These are phyloP conservation scores for Colletotrichum plurivorum DNA, from an alignment of 2,329 filamentous ascomycete species.

Conservation along the genomic window DNA sequence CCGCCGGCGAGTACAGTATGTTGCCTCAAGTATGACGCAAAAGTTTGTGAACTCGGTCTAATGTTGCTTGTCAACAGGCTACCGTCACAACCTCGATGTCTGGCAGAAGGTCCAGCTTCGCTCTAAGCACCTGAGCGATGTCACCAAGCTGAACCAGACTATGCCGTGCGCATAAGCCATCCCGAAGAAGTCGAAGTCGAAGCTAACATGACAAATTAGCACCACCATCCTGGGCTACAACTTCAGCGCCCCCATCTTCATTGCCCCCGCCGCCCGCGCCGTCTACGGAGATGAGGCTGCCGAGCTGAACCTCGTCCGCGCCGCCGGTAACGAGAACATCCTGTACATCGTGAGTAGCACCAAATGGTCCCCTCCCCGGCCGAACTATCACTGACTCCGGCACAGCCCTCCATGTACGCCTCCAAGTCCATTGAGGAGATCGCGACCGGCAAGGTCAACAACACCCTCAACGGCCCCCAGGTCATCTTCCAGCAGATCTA, in stretches of 20 bases:
- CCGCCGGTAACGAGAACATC: conserved; percentile 59
- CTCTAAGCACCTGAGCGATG: conserved; percentile 56
- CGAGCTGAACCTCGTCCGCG: conserved; percentile 63
- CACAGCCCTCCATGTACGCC: conserved; percentile 48
- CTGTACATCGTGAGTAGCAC: conserved; percentile 55
- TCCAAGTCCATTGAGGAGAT: conserved; percentile 53
- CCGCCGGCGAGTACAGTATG: conserved; percentile 61
- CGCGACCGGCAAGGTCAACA: conserved; percentile 45
- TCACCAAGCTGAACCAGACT: conserved; percentile 52
- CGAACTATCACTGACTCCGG: background rate
- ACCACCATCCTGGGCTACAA: conserved; percentile 62
- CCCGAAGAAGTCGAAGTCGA: no score
- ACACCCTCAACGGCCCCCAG: conserved; percentile 46
- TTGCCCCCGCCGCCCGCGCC: conserved; percentile 61
- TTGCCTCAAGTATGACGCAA: background rate
- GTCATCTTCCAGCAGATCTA: conserved; percentile 51
- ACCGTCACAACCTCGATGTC: conserved; percentile 66
- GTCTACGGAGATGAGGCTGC: conserved; percentile 59
- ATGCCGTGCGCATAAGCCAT: conserved; percentile 49
- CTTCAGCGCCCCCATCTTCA: conserved; percentile 64
- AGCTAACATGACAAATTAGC: conserved; percentile 39
- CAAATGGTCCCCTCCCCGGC: conserved; percentile 19
- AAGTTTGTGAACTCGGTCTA: background rate
- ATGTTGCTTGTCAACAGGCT: conserved; percentile 45
- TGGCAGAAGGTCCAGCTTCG: conserved; percentile 61